These are phyloP conservation scores for Hypoxylon sp. DNA, from an alignment of 2,329 filamentous ascomycete genomes.

Conservation along the genomic window DNA sequence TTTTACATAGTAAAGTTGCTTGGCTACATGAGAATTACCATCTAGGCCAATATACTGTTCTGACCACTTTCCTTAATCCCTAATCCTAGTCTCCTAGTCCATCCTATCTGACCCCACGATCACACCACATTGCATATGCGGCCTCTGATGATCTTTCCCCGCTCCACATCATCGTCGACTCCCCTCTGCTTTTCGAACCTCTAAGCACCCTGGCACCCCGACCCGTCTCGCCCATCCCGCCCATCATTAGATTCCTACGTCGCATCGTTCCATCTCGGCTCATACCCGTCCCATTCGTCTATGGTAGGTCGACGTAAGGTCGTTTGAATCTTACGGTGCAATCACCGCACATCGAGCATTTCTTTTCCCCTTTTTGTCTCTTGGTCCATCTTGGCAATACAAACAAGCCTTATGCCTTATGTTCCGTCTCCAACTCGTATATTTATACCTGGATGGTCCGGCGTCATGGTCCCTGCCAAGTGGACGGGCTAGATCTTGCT, in stretches of 20 bases:
- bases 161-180: conserved; percentile 6
- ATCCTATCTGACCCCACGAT: conserved; percentile 38
- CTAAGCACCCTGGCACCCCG: background rate
- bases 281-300: conserved; percentile 32
- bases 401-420: background rate
- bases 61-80: background rate
- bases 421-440: conserved; percentile 17
- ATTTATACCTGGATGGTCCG: conserved; percentile 16
- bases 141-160: conserved; percentile 32
- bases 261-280: conserved; percentile 43
- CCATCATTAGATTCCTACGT: conserved; percentile 24
- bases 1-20: too few relatives aligned
- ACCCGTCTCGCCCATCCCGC: background rate
- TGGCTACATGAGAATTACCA: conserved; percentile 10
- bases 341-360: conserved; percentile 24
- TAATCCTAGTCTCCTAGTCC: background rate
- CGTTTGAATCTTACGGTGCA: conserved; percentile 23
- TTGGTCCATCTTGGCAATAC: background rate
- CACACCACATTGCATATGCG: conserved; percentile 43
- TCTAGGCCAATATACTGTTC: conserved; percentile 15
- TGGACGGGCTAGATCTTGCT: conserved; percentile 11
- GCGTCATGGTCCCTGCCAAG: conserved; percentile 21
- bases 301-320: conserved; percentile 2
- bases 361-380: background rate
- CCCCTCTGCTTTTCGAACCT: conserved; percentile 1